Percentiles rank a stretch among this genome's conserved stretches.
phyloP scores from a whole-genome alignment of 2,329 filamentous ascomycete species.

The Fusarium sp. region DNA sequence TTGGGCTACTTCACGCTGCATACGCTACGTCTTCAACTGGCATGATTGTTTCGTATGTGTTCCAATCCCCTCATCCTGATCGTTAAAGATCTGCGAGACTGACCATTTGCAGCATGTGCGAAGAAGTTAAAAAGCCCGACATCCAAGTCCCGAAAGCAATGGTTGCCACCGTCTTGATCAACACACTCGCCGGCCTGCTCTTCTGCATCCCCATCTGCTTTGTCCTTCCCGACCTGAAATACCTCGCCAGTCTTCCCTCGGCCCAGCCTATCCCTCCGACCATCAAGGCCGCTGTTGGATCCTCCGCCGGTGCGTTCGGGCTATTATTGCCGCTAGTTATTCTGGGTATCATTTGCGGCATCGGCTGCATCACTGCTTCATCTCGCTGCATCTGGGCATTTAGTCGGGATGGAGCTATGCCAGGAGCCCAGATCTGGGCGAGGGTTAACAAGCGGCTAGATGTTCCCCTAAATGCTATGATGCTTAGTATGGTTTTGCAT shows the following conservation, averaged over 20 bases:
- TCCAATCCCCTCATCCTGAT: neutral
- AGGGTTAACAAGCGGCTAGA: slow-evolving; percentile 10
- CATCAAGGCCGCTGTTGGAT: slow-evolving; percentile 57
- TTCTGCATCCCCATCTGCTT: slow-evolving; percentile 78
- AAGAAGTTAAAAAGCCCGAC: slow-evolving; percentile 76
- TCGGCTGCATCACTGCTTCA: slow-evolving; percentile 16
- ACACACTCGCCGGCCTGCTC: slow-evolving; percentile 73
- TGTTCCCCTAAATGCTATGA: slow-evolving; percentile 21
- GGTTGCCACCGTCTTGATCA: slow-evolving; percentile 75
- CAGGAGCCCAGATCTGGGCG: slow-evolving; percentile 11
- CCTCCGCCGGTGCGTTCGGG: slow-evolving; percentile 4
- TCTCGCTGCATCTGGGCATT: slow-evolving; percentile 26
- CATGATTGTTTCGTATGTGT: slow-evolving; percentile 80
- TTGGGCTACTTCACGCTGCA: slow-evolving; percentile 77
- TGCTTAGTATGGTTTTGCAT: slow-evolving; percentile 12
- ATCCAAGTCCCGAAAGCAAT: slow-evolving; percentile 79
- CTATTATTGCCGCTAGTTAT: slow-evolving; percentile 14
- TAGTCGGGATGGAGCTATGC: slow-evolving; percentile 21
- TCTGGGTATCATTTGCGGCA: slow-evolving; percentile 14
- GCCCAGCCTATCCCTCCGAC: slow-evolving; percentile 74
- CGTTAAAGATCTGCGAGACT: neutral
- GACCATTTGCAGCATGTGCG: slow-evolving; percentile 70
- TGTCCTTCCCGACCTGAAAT: slow-evolving; percentile 72
- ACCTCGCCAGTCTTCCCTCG: slow-evolving; percentile 60
- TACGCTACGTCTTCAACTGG: slow-evolving; percentile 82